Evolutionary conservation across 495 filamentous ascomycete species (phyloP), one percentile per base, ranked within the genome.

Genomic region (Bryoglossum gracile): DNA sequence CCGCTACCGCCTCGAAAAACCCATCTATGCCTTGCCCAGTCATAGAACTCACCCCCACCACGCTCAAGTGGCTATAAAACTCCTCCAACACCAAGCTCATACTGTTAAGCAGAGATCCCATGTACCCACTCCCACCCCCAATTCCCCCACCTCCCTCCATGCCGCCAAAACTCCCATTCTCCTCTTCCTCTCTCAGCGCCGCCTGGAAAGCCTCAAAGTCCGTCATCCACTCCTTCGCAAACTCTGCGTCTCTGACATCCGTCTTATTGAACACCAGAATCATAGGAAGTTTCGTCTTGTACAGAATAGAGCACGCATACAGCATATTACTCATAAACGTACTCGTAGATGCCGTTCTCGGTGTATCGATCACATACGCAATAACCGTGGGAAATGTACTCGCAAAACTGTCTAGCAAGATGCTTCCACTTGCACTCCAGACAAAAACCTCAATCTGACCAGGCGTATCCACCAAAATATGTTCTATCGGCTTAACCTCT

Each of bases 281-380:
- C 91, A 98, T 97, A 2, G 92, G 92, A 5, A 98, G 73, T 61
- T 92, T 94, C 6, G 90, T 97, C 71, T 97, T 97, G 76, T 98
- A 98, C 1, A 98, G 75, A 50, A 98, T 98, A 60, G 82, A 88
- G 75, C 92, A 96, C 2, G 92, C 92, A 65, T 98, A 97, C 18
- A 98, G 81, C 92, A 98, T 98, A 71, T 98, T 98, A 64, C 83
- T 88, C 94, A 98, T 97, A 66, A 98, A 98, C 0, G 94, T 97
- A 51, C 81, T 86, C 6, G 92, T 97, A 35, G 88, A 91, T 41
- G 83, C 83, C 13, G 88, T 89, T 22, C 92, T 81, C 3, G 92
- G 94, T 0, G 92, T 98, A 65, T 98, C 92, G 63, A 98, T 91
- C 33, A 98, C 81, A 63, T 98, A 98, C 54, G 92, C 92, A 52